These are phyloP conservation scores for Quercus tomentella DNA, from an alignment of 331 rosid genomes.

Conservation along the genomic window DNA sequence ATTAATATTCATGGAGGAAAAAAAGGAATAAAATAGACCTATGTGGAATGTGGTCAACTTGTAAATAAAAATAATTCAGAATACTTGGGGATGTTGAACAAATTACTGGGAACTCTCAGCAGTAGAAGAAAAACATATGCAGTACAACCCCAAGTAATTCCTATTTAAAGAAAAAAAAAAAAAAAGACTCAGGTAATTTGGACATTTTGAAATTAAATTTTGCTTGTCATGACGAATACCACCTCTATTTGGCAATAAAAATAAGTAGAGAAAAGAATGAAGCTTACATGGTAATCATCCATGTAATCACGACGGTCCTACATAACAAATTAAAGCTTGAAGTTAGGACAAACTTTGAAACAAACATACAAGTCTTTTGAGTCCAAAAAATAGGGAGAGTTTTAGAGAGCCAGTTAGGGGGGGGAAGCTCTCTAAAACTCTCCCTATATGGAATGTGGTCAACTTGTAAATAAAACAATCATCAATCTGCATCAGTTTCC, in stretches of 20 bases:
- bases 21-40: no score
- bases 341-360: neutral
- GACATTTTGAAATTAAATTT: neutral
- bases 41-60: no score
- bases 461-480: no score
- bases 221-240: slow-evolving; percentile 4
- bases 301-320: slow-evolving; percentile 54
- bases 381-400: neutral
- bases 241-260: slow-evolving; percentile 9
- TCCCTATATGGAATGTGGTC: no score
- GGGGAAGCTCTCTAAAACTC: no score
- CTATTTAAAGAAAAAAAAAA: neutral
- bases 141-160: neutral
- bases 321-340: slow-evolving; percentile 2
- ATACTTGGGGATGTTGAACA: no score
- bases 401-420: neutral
- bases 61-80: no score
- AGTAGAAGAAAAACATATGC: neutral
- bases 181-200: neutral
- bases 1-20: no score
- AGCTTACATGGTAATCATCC: slow-evolving; percentile 77
- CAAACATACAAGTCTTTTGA: neutral
- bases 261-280: neutral
- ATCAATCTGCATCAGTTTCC: no score
- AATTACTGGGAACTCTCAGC: no score